Evolutionary conservation across 177 flowering plant genomes (phyloP).

Genomic region (Vitis hybrid): DNA sequence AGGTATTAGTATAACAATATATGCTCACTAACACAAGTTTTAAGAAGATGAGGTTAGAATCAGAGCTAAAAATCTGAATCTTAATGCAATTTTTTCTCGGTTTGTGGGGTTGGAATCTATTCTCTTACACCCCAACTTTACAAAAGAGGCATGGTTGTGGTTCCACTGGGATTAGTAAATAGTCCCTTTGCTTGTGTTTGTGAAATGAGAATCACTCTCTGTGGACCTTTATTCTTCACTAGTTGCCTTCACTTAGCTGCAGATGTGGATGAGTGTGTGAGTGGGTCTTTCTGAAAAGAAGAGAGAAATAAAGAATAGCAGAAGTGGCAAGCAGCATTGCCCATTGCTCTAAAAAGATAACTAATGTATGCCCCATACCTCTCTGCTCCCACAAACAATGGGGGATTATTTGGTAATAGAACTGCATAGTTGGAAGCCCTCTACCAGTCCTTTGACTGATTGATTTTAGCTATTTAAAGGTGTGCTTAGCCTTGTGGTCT

Average conservation of each 20-base stretch:
- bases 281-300: slow-evolving; percentile 37
- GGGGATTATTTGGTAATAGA: background rate
- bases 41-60: slow-evolving; percentile 7
- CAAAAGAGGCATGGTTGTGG: slow-evolving; percentile 11
- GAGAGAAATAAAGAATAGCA: slow-evolving; percentile 21
- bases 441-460: too few species aligned
- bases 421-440: background rate
- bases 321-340: slow-evolving; percentile 35
- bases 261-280: slow-evolving; percentile 22
- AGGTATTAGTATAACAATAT: background rate
- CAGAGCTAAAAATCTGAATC: background rate
- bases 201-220: slow-evolving; percentile 3
- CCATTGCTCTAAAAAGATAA: slow-evolving; percentile 26
- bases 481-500: too few species aligned
- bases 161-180: slow-evolving; percentile 19
- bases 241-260: slow-evolving; percentile 2
- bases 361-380: slow-evolving; percentile 24
- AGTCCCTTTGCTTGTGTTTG: slow-evolving; percentile 10
- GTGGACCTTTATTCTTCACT: slow-evolving; percentile 23
- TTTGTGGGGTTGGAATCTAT: slow-evolving; percentile 26
- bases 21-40: slow-evolving; percentile 9
- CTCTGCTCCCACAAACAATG: slow-evolving; percentile 7
- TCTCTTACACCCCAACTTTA: slow-evolving; percentile 20
- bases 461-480: too few species aligned
- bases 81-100: background rate